Percentiles rank a stretch among this genome's conserved stretches.
These are phyloP conservation scores for Fomitopsis serialis DNA, from an alignment of 768 basidiomycete species.

Conservation along the genomic window DNA sequence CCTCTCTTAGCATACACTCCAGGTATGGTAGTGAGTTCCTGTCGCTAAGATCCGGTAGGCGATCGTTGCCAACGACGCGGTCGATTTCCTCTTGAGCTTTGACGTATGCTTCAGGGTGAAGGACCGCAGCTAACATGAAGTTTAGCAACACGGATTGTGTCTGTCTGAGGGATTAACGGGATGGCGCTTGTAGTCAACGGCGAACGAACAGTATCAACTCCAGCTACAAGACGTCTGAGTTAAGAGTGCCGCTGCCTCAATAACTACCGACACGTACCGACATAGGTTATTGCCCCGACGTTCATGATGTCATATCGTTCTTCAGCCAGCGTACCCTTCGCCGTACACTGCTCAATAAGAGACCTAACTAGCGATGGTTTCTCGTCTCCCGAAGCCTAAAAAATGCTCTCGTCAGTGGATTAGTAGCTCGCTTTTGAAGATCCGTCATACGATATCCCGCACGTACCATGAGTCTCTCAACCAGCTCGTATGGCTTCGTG, in stretches of 20 bases:
- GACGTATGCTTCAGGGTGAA: slow-evolving; percentile 32
- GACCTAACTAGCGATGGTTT: neutral
- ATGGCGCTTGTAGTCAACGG: neutral
- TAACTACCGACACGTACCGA: slow-evolving; percentile 6
- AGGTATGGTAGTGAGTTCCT: slow-evolving; percentile 35
- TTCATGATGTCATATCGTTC: slow-evolving; percentile 18
- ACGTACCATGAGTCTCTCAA: slow-evolving; percentile 13
- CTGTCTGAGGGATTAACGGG: slow-evolving; percentile 16
- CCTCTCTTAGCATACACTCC: slow-evolving; percentile 34
- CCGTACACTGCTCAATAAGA: neutral
- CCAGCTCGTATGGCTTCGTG: too few species aligned
- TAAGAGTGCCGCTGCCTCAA: neutral
- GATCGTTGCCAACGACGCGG: slow-evolving; percentile 31
- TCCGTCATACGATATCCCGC: slow-evolving; percentile 9
- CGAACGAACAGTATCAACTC: too few species aligned
- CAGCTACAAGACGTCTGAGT: neutral
- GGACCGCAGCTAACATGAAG: slow-evolving; percentile 35
- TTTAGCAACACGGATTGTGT: slow-evolving; percentile 31
- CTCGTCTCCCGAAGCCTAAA: too few species aligned
- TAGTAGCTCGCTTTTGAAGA: too few species aligned
- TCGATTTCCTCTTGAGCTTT: slow-evolving; percentile 41
- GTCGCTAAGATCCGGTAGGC: slow-evolving; percentile 36
- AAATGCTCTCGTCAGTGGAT: too few species aligned
- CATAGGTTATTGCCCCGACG: slow-evolving; percentile 16
- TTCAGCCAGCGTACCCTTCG: slow-evolving; percentile 5